Evolutionary conservation across 2,329 filamentous ascomycete genomes (phyloP).

Genomic region (Hysterium pulicare): DNA sequence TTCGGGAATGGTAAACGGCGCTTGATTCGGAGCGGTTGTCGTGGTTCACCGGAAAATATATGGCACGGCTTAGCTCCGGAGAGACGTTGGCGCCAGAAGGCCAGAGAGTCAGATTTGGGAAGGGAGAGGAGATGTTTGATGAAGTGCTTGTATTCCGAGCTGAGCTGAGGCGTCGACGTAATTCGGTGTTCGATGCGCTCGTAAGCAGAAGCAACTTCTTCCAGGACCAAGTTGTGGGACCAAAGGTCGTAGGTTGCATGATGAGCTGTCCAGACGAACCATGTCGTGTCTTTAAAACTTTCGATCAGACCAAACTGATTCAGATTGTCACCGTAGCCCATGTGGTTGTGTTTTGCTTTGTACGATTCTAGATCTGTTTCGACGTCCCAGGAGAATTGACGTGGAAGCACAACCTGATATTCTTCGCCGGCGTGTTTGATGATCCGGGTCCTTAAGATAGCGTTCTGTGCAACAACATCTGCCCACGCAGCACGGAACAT

Average conservation of each 20-base stretch:
- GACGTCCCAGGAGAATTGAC: slow-evolving; percentile 26
- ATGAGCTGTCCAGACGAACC: slow-evolving; percentile 51
- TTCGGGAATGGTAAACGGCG: too few species aligned
- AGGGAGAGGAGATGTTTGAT: slow-evolving; percentile 46
- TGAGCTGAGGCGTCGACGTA: slow-evolving; percentile 20
- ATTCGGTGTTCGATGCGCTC: too few species aligned
- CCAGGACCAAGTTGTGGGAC: slow-evolving; percentile 38
- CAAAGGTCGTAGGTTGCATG: slow-evolving; percentile 53
- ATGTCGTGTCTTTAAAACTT: slow-evolving; percentile 9
- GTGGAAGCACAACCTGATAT: slow-evolving; percentile 35
- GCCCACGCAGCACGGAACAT: slow-evolving; percentile 37
- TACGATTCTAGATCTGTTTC: slow-evolving; percentile 27
- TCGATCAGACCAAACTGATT: slow-evolving; percentile 36
- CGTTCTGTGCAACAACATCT: slow-evolving; percentile 22
- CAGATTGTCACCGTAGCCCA: slow-evolving; percentile 40
- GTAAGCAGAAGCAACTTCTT: slow-evolving; percentile 31
- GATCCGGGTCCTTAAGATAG: slow-evolving; percentile 41
- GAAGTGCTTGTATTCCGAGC: slow-evolving; percentile 45
- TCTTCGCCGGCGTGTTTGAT: slow-evolving; percentile 33
- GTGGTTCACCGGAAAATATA: too few species aligned
- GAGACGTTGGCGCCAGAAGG: slow-evolving; percentile 49
- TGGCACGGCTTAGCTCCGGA: slow-evolving; percentile 43
- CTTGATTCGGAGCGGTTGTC: too few species aligned
- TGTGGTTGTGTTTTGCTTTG: slow-evolving; percentile 29
- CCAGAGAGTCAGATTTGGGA: slow-evolving; percentile 39